Evolutionary conservation across 495 filamentous ascomycete genomes (phyloP).

Genomic region (Xylona heveae): DNA sequence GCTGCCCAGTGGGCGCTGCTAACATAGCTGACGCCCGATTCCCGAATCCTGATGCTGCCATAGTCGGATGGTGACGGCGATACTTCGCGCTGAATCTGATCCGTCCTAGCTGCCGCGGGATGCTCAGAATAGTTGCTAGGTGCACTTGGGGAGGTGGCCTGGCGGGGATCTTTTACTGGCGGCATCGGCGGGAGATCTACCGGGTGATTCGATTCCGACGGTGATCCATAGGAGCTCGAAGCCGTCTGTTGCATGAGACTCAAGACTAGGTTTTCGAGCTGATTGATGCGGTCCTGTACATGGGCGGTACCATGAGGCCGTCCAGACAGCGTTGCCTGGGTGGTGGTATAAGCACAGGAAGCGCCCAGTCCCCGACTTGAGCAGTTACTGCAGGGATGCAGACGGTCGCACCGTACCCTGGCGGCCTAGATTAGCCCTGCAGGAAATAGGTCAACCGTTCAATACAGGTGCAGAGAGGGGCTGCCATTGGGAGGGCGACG

Average conservation of each 20-base stretch:
- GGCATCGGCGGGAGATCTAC: neutral
- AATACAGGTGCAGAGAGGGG: too few relatives aligned
- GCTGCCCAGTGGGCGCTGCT: slow-evolving; percentile 8
- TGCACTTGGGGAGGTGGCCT: neutral
- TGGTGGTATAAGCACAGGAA: slow-evolving; percentile 6
- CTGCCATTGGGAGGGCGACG: too few relatives aligned
- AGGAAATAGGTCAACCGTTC: too few relatives aligned
- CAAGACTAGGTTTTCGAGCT: slow-evolving; percentile 8
- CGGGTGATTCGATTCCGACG: neutral
- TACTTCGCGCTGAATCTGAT: neutral
- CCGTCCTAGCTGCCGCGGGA: neutral
- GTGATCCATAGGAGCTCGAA: neutral
- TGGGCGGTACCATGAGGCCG: slow-evolving; percentile 1
- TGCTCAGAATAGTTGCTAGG: neutral
- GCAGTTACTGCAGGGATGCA: slow-evolving; percentile 9
- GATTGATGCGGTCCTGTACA: slow-evolving; percentile 7
- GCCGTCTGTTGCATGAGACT: slow-evolving; percentile 5
- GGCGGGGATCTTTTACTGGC: neutral
- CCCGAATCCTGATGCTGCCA: slow-evolving; percentile 6
- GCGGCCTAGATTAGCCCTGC: too few relatives aligned
- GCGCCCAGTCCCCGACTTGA: slow-evolving; percentile 5
- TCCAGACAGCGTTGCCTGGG: neutral
- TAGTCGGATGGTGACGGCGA: slow-evolving; percentile 4
- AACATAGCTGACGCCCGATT: slow-evolving; percentile 8
- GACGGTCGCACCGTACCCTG: slow-evolving; percentile 8